Conservation (phyloP, 768 basidiomycete genomes). For the Russula vinacea region DNA sequence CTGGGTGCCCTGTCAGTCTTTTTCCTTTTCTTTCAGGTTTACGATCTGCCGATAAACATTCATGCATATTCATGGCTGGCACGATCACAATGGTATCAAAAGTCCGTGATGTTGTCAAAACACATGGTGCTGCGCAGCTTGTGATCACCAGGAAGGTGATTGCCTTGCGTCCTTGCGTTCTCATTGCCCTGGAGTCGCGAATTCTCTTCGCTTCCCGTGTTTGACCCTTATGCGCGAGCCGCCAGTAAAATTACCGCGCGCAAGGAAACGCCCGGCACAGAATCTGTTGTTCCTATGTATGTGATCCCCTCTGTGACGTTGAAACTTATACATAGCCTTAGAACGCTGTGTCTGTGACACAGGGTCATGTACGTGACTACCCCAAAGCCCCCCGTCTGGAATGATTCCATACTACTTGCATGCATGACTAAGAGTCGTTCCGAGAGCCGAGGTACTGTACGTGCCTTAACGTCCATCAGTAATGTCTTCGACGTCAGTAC, state of each 20-base stretch:
- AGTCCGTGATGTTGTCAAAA: slow-evolving; percentile 11
- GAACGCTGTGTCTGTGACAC: slow-evolving; percentile 2
- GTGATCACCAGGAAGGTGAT: background rate
- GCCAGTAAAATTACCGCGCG: background rate
- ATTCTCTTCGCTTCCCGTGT: background rate
- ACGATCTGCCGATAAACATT: background rate
- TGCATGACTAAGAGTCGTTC: slow-evolving; percentile 9
- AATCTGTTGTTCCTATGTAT: background rate
- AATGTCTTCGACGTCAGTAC: background rate
- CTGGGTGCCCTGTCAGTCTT: background rate
- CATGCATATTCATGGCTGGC: too few species aligned
- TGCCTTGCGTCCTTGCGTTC: background rate
- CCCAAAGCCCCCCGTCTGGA: background rate
- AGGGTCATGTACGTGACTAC: slow-evolving; percentile 14
- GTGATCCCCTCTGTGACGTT: background rate
- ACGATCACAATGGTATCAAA: slow-evolving; percentile 3
- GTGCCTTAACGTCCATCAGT: background rate
- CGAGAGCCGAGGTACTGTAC: background rate
- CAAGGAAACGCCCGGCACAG: background rate
- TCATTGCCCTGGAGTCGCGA: background rate
- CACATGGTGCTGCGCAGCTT: background rate
- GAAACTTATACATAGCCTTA: background rate
- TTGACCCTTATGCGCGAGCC: background rate
- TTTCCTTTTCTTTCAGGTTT: background rate
- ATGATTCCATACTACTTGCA: slow-evolving; percentile 7